A percentile compares a stretch with the other conserved stretches of the same genome.
Evolutionary conservation across 2,329 filamentous ascomycete species (phyloP).

Genomic region (Seiridium cupressi): DNA sequence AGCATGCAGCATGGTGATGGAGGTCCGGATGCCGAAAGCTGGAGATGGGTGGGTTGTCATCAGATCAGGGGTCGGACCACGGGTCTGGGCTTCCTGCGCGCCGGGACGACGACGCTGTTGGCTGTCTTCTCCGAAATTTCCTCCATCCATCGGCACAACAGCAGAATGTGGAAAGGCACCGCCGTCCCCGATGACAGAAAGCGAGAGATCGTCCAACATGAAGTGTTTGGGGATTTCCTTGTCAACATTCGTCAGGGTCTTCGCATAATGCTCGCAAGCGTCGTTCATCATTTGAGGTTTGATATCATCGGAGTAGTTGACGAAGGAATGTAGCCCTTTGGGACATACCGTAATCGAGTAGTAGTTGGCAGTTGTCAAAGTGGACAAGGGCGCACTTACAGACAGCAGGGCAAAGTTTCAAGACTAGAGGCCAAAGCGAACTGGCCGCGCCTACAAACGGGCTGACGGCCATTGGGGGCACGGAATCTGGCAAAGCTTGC

Average conservation of each 20-base stretch:
- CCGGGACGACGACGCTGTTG: background rate
- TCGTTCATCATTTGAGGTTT: no score
- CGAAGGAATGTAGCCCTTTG: no score
- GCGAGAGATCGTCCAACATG: background rate
- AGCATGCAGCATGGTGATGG: background rate
- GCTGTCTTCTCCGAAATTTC: constrained; percentile 1
- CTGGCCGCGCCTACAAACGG: background rate
- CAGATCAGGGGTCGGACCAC: background rate
- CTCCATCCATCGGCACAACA: background rate
- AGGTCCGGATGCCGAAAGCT: background rate
- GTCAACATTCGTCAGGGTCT: background rate
- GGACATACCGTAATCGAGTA: no score
- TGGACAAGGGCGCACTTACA: background rate
- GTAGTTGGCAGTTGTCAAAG: no score
- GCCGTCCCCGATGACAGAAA: background rate
- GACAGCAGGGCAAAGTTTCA: background rate
- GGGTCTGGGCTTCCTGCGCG: background rate
- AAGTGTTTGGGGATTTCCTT: background rate
- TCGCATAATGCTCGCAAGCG: background rate
- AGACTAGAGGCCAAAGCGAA: background rate
- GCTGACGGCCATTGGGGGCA: background rate
- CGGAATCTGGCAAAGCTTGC: background rate
- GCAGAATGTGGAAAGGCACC: background rate
- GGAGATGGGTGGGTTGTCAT: background rate
- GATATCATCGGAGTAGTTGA: no score